Conservation (phyloP, 2,329 filamentous ascomycete species). For the Penicillium sumatraense region DNA sequence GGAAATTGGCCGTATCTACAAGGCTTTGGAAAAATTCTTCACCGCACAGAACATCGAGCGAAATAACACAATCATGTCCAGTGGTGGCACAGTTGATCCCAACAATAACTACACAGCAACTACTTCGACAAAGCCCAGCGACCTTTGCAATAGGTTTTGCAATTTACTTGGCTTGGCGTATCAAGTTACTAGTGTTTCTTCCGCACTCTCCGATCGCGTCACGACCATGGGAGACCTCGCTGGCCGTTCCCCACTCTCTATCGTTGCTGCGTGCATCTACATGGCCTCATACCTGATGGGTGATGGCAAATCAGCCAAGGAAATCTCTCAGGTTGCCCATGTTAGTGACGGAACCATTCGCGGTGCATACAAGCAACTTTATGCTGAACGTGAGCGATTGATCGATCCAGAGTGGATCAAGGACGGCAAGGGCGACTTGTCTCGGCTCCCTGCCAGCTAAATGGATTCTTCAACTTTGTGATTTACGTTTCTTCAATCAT, state of each 20-base stretch:
- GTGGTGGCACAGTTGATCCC: conserved; percentile 55
- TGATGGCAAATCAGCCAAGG: conserved; percentile 77
- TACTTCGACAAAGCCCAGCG: conserved; percentile 76
- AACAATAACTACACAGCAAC: conserved; percentile 71
- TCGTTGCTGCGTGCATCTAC: conserved; percentile 94
- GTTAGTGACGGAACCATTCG: conserved; percentile 98
- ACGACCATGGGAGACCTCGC: conserved; percentile 79
- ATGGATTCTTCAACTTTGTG: background rate
- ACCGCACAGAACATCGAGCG: conserved; percentile 70
- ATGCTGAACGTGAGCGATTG: conserved; percentile 72
- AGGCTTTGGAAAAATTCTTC: conserved; percentile 86
- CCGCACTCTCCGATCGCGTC: conserved; percentile 77
- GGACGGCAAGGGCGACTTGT: conserved; percentile 71
- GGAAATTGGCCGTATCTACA: conserved; percentile 96
- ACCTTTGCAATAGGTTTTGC: conserved; percentile 89
- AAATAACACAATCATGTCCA: conserved; percentile 52
- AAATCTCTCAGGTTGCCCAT: conserved; percentile 81
- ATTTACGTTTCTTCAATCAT: background rate
- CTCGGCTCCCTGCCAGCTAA: conserved; percentile 66
- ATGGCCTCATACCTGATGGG: conserved; percentile 89
- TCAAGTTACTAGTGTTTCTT: conserved; percentile 77
- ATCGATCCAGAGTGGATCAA: conserved; percentile 76
- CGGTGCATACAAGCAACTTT: conserved; percentile 89
- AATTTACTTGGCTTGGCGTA: conserved; percentile 77
- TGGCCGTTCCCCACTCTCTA: conserved; percentile 89